These are phyloP conservation scores for Sphaerobolus stellatus DNA, from an alignment of 1,284 basidiomycete genomes.

Conservation along the genomic window DNA sequence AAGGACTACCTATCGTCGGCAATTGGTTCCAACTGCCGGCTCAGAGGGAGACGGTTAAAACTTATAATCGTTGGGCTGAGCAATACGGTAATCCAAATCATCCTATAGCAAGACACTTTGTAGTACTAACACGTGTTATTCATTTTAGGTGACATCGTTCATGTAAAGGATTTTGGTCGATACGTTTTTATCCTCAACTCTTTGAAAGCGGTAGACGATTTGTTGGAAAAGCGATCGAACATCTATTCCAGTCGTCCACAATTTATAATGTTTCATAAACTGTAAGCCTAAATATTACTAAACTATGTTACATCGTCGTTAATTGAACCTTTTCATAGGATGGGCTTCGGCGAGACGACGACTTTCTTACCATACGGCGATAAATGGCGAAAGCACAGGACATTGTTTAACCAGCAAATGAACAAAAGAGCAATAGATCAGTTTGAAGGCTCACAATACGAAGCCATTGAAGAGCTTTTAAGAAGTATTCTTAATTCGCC, in stretches of 20 bases:
- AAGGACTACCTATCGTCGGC: constrained; percentile 15
- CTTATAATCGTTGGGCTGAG: constrained; percentile 14
- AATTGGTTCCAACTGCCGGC: constrained; percentile 23
- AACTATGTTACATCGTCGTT: background rate
- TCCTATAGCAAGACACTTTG: background rate
- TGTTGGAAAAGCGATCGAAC: constrained; percentile 38
- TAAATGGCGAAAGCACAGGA: constrained; percentile 44
- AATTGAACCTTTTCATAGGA: constrained; percentile 30
- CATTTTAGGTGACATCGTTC: constrained; percentile 26
- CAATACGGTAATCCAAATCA: constrained; percentile 23
- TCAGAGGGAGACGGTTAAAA: constrained; percentile 10
- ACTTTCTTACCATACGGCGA: constrained; percentile 37
- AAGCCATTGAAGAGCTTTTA: background rate
- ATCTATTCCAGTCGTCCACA: constrained; percentile 20
- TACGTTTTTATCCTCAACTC: constrained; percentile 40
- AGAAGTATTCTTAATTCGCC: background rate
- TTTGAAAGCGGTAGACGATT: constrained; percentile 30
- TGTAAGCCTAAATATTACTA: constrained; percentile 4
- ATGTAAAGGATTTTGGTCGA: constrained; percentile 37
- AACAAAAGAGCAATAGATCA: background rate
- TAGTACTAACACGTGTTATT: background rate
- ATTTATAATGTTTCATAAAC: constrained; percentile 9
- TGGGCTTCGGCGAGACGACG: constrained; percentile 47
- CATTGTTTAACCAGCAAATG: constrained; percentile 43
- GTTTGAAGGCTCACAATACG: background rate